Percentiles rank a stretch among this genome's conserved stretches.
These are phyloP conservation scores for Anastatica hierochuntica DNA, from an alignment of 345 rosid genomes.

Conservation along the genomic window DNA sequence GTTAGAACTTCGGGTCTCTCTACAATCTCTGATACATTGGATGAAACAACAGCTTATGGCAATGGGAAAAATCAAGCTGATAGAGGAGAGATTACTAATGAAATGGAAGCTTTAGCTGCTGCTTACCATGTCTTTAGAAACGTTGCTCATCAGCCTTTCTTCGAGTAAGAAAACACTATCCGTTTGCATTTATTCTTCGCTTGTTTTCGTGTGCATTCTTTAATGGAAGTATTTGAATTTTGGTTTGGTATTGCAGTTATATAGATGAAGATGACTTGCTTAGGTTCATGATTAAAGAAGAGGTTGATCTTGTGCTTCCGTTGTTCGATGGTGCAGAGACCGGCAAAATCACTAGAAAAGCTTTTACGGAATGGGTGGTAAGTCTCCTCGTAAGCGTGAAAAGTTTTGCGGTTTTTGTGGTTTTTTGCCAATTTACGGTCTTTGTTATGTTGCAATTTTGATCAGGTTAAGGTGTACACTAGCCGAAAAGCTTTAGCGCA, in stretches of 20 bases:
- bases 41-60: conserved; percentile 34
- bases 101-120: conserved; percentile 69
- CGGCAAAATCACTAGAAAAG: conserved; percentile 44
- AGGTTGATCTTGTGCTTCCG: conserved; percentile 66
- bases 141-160: conserved; percentile 38
- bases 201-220: background rate
- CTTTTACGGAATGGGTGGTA: conserved; percentile 79
- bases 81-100: conserved; percentile 58
- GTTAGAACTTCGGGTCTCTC: conserved; percentile 58
- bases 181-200: background rate
- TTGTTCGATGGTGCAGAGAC: conserved; percentile 55
- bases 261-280: conserved; percentile 61
- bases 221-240: conserved; percentile 4
- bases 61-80: conserved; percentile 36
- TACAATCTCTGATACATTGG: conserved; percentile 59
- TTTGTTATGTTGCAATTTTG: too few species aligned
- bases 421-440: too few species aligned
- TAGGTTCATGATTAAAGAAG: conserved; percentile 83
- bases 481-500: conserved; percentile 62
- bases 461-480: conserved; percentile 76
- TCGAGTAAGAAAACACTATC: conserved; percentile 33
- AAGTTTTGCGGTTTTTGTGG: background rate
- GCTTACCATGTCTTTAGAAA: conserved; percentile 55
- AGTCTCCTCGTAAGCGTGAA: too few species aligned
- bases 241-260: conserved; percentile 30